Evolutionary conservation across 2,329 filamentous ascomycete species (phyloP).

Genomic region (Ascochyta viciae-villosae): DNA sequence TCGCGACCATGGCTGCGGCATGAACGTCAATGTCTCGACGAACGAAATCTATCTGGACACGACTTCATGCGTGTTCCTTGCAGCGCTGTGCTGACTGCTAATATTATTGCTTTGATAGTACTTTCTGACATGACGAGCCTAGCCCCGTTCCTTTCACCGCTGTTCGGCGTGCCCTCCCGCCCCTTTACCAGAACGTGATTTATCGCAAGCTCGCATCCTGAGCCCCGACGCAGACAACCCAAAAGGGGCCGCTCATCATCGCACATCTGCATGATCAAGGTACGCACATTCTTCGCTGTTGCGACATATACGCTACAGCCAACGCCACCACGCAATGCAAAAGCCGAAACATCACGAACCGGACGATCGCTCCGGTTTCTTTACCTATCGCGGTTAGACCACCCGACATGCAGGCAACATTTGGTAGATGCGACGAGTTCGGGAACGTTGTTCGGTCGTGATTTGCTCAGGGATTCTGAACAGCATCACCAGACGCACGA

Average conservation of each 20-base stretch:
- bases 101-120: no score
- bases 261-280: no score
- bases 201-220: no score
- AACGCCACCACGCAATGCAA: conserved; percentile 8
- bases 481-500: background rate
- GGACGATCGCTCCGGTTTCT: background rate
- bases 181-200: no score
- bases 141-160: no score
- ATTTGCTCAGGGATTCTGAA: conserved; percentile 4
- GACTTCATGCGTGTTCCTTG: background rate
- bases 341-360: conserved; percentile 9
- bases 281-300: no score
- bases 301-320: no score
- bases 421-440: conserved; percentile 2
- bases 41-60: background rate
- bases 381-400: background rate
- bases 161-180: no score
- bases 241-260: no score
- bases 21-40: background rate
- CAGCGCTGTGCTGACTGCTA: no score
- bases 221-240: no score
- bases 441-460: background rate
- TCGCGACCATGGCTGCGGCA: background rate
- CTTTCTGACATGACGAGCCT: no score
- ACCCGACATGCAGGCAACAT: background rate